These are phyloP conservation scores for Osmanthus fragrans DNA, from an alignment of 257 asterid species.

Conservation along the genomic window DNA sequence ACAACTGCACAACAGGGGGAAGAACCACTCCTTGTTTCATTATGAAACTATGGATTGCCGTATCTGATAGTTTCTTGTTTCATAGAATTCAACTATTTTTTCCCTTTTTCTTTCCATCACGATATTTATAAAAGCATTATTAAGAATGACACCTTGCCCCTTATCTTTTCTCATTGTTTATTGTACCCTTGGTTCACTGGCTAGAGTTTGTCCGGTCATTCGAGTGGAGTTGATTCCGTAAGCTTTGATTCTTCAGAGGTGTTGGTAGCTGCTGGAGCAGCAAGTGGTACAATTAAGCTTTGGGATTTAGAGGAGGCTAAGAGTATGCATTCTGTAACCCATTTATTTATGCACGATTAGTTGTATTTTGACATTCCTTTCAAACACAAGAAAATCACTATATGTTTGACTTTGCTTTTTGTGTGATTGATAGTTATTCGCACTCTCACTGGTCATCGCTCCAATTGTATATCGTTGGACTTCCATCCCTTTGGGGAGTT, in stretches of 20 bases:
- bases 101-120: background rate
- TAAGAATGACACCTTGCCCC: conserved; percentile 21
- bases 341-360: background rate
- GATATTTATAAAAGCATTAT: conserved; percentile 14
- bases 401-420: conserved; percentile 19
- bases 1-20: conserved; percentile 15
- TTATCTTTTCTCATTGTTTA: conserved; percentile 14
- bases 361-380: conserved; percentile 10
- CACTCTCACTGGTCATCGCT: conserved; percentile 96
- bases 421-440: conserved; percentile 64
- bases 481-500: conserved; percentile 99
- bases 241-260: conserved; percentile 96
- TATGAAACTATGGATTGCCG: background rate
- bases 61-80: conserved; percentile 6
- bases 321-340: conserved; percentile 52
- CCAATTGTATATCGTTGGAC: conserved; percentile 96
- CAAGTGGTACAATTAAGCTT: conserved; percentile 97
- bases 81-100: conserved; percentile 8
- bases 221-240: conserved; percentile 98
- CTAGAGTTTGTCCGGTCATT: conserved; percentile 97
- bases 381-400: background rate
- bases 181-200: conserved; percentile 33
- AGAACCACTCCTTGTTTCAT: conserved; percentile 3
- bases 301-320: conserved; percentile 99
- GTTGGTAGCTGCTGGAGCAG: conserved; percentile 98